Percentiles rank a stretch among this genome's conserved stretches.
Conservation (phyloP, 768 basidiomycete genomes). For the Astraeus odoratus region DNA sequence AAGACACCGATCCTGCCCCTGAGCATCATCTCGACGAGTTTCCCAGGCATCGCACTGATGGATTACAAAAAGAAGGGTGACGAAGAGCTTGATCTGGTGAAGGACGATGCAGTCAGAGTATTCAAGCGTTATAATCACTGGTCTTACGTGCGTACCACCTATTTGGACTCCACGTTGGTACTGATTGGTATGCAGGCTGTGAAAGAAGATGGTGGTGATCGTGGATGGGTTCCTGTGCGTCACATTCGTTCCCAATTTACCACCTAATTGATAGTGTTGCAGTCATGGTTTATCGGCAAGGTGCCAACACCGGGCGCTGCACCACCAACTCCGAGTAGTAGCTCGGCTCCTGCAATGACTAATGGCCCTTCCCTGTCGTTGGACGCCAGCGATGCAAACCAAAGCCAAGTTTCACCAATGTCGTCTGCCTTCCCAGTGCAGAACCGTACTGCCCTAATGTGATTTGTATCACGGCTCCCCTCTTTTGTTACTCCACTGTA, state of each 20-base stretch:
- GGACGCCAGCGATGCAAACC: conserved; percentile 35
- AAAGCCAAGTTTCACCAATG: conserved; percentile 64
- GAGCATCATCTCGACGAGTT: conserved; percentile 94
- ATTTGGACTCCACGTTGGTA: conserved; percentile 3
- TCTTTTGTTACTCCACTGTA: conserved; percentile 8
- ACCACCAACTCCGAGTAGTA: conserved; percentile 45
- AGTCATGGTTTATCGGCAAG: conserved; percentile 97
- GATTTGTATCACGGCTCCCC: conserved; percentile 3
- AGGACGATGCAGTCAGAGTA: conserved; percentile 84
- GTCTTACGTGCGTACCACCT: conserved; percentile 64
- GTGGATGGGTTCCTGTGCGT: conserved; percentile 92
- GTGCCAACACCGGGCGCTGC: conserved; percentile 40
- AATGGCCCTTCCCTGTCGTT: conserved; percentile 21
- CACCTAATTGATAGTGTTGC: conserved; percentile 3
- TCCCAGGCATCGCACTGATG: conserved; percentile 94
- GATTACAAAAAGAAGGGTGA: conserved; percentile 92
- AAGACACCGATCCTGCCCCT: conserved; percentile 83
- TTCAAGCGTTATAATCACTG: conserved; percentile 99
- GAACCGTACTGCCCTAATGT: conserved; percentile 14
- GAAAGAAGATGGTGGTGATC: conserved; percentile 86
- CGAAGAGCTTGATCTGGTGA: conserved; percentile 83
- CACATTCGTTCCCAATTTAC: conserved; percentile 2
- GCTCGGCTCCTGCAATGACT: conserved; percentile 29
- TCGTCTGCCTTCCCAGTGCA: conserved; percentile 69
- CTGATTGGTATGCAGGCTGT: conserved; percentile 54